phyloP scores from a whole-genome alignment of 2,329 filamentous ascomycete species.

The Botryotinia convoluta region DNA sequence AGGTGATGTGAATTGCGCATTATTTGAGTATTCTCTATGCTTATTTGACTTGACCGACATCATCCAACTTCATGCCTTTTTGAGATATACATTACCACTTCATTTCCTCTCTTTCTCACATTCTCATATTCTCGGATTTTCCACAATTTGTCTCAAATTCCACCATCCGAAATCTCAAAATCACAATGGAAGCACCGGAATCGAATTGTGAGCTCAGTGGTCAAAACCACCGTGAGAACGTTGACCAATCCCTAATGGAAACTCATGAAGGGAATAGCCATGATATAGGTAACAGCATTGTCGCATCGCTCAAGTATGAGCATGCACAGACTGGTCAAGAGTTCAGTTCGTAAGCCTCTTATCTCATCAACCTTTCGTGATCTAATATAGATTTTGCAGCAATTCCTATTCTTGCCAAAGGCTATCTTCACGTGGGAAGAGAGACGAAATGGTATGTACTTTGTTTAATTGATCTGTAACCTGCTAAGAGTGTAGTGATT shows the following conservation, averaged over 20 bases:
- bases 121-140: not conserved
- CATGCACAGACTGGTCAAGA: slow-evolving; percentile 11
- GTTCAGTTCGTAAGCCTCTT: not conserved
- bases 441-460: slow-evolving; percentile 34
- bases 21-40: not conserved
- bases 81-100: no score
- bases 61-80: not conserved
- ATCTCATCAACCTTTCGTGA: not conserved
- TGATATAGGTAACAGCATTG: not conserved
- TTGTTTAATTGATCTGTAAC: not conserved
- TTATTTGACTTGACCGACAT: not conserved
- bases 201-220: not conserved
- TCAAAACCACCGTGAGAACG: not conserved
- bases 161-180: not conserved
- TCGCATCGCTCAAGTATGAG: slow-evolving; percentile 15
- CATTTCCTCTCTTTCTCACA: not conserved
- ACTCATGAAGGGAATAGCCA: not conserved
- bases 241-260: not conserved
- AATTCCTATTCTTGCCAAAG: slow-evolving; percentile 10
- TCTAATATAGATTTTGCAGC: slow-evolving; percentile 4
- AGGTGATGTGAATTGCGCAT: not conserved
- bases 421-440: slow-evolving; percentile 32
- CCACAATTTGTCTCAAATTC: not conserved
- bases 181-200: not conserved
- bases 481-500: slow-evolving; percentile 33